These are phyloP conservation scores for Gnaphalium uliginosum DNA, from an alignment of 129 eudicot species.

Conservation along the genomic window DNA sequence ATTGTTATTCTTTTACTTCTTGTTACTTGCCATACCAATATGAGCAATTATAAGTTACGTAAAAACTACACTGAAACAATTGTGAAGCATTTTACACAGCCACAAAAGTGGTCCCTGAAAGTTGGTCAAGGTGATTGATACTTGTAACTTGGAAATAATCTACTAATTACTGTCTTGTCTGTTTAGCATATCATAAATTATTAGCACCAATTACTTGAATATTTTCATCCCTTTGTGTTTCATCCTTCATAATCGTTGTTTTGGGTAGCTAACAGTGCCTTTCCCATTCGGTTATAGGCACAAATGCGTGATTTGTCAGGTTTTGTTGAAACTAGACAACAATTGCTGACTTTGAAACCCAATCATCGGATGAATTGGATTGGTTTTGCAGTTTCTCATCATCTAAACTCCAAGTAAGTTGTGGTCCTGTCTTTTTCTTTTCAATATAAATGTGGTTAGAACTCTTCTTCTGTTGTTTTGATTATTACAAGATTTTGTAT, in stretches of 20 bases:
- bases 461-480: not conserved
- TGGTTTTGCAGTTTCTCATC: slow-evolving; percentile 98
- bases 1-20: not conserved
- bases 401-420: slow-evolving; percentile 77
- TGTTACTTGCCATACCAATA: slow-evolving; percentile 5
- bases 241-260: not conserved
- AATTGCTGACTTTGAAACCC: slow-evolving; percentile 84
- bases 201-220: not conserved
- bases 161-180: not conserved
- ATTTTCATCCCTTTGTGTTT: not conserved
- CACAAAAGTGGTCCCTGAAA: not conserved
- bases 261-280: slow-evolving; percentile 28
- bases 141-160: not conserved
- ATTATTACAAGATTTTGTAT: slow-evolving; percentile 11
- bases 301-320: slow-evolving; percentile 99
- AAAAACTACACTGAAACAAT: too few relatives aligned
- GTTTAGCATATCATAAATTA: not conserved
- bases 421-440: not conserved
- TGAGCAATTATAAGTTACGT: not conserved
- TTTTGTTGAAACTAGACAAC: slow-evolving; percentile 98
- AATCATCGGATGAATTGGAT: slow-evolving; percentile 99
- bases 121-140: slow-evolving; percentile 1
- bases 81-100: not conserved
- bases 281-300: slow-evolving; percentile 52
- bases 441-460: not conserved